Conservation (phyloP, 108 stramenopile genomes). For the Schizochytrium sp. region DNA sequence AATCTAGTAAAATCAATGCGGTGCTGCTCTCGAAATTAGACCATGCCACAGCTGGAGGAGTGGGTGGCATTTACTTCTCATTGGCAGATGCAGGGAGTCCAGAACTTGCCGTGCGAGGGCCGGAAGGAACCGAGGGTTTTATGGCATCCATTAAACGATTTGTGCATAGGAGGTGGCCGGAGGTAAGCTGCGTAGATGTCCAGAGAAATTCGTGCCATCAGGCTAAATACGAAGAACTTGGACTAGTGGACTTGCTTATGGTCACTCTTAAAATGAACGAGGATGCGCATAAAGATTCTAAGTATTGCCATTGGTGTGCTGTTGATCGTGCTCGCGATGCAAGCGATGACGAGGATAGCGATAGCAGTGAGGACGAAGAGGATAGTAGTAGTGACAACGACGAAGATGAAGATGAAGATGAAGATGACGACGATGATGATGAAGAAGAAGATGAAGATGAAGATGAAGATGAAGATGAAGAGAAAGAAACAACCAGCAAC, state of each 20-base stretch:
- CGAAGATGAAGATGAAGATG: background rate
- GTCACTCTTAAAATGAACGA: background rate
- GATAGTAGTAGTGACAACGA: background rate
- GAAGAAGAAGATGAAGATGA: background rate
- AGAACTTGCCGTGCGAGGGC: conserved; percentile 28
- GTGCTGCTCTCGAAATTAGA: background rate
- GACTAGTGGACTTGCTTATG: conserved; percentile 31
- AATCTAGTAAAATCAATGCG: background rate
- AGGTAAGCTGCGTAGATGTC: background rate
- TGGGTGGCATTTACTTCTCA: conserved; percentile 21
- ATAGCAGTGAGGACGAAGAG: background rate
- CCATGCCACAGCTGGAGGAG: background rate
- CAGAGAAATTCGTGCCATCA: background rate
- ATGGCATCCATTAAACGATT: background rate
- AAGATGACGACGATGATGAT: background rate
- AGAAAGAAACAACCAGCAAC: too few species aligned
- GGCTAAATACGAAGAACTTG: conserved; percentile 46
- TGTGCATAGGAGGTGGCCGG: background rate
- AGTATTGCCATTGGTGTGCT: conserved; percentile 47
- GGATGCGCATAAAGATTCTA: background rate
- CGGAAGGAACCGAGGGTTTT: background rate
- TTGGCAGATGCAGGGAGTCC: background rate
- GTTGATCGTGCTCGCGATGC: background rate
- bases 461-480: background rate
- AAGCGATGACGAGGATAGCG: background rate